phyloP scores from a whole-genome alignment of 441 rosid species.

The Gossypium aridum region DNA sequence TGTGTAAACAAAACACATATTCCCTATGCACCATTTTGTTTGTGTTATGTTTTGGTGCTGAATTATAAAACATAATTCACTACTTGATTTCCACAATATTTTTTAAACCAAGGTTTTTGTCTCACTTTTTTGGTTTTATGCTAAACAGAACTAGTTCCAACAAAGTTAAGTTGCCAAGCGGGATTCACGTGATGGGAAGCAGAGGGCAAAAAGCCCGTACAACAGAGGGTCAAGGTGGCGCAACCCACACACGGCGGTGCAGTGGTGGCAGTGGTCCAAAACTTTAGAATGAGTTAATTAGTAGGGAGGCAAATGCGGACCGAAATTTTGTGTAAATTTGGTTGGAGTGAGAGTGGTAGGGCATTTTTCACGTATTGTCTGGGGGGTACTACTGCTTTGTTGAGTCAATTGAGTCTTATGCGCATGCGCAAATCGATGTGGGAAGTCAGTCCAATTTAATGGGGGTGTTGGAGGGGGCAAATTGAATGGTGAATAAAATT shows the following conservation, averaged over 20 bases:
- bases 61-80: not conserved
- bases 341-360: not conserved
- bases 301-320: not conserved
- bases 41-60: conserved; percentile 4
- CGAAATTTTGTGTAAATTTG: not conserved
- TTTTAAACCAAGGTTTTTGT: not conserved
- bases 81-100: not conserved
- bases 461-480: not conserved
- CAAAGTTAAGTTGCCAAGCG: not conserved
- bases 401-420: conserved; percentile 1
- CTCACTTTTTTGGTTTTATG: not conserved
- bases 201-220: not conserved
- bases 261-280: conserved; percentile 1
- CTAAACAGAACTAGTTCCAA: not conserved
- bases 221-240: not conserved
- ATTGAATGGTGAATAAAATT: not conserved
- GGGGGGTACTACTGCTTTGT: not conserved
- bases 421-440: conserved; percentile 8
- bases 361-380: not conserved
- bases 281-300: not conserved
- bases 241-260: conserved; percentile 6
- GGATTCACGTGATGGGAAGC: not conserved
- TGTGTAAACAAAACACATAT: not conserved
- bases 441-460: not conserved
- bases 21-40: conserved; percentile 2